Evolutionary conservation across 148 eudicot genomes (phyloP), one percentile per base, ranked within the genome.

Genomic region (Rhododendron molle): DNA sequence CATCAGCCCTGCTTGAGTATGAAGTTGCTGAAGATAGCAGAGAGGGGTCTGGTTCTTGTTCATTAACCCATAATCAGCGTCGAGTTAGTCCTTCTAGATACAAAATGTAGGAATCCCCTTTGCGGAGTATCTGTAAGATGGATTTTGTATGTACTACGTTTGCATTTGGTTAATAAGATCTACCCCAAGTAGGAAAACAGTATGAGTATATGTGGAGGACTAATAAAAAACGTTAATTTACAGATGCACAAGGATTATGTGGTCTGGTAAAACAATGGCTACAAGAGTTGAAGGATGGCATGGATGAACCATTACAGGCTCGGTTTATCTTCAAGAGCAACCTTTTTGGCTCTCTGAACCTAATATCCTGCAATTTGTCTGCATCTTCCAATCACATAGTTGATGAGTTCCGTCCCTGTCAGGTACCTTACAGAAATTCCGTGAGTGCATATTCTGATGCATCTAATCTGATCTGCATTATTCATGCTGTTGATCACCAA

Each of bases 211-310:
- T 32, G 60, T 65, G 49, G 72, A 58, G 46, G 79, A 83, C 73
- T 88, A 40, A 73, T 69, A 76, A 32, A 85, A 11, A 76, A 10
- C 20, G 9, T 21, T 28, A 5, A 72, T 87, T 80, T 88, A 85
- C 94, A 95, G 98, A 93, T 90, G 86, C 82, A 83, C 88, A 88
- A 83, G 89, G 89, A 76, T 85, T 93, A 52, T 76, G 77, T 82
- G 89, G 90, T 83, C 88, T 94, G 89, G 94, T 89, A 40, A 94
- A 93, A 91, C 87, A 87, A 86, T 95, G 98, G 98, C 83, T 91
- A 58, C 88, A 83, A 77, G 97, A 95, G 85, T 87, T 95, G 90
- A 90, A 88, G 82, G 93, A 92, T 85, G 93, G 83, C 83, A 69
- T 83, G 78, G 88, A 88, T 72, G 93, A 88, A 85, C 85, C 87